A percentile compares a stretch with the other conserved stretches of the same genome.
These are phyloP conservation scores for Lipomyces anomalus DNA, from an alignment of 805 yeast genomes.

Conservation along the genomic window DNA sequence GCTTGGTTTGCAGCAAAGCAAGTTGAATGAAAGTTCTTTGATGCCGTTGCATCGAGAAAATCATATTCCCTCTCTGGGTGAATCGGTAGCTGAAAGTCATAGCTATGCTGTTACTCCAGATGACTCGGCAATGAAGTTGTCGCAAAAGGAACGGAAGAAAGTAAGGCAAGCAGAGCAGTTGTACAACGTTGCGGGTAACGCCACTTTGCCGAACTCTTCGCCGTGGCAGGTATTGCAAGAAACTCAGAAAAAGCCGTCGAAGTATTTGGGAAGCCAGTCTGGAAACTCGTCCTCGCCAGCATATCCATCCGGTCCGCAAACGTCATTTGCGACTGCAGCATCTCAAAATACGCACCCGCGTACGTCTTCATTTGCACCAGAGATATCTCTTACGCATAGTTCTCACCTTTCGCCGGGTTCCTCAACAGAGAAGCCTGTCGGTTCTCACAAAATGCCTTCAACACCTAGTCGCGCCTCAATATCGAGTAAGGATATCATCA, in stretches of 20 bases:
- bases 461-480: too few relatives aligned
- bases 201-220: background rate
- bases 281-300: constrained; percentile 6
- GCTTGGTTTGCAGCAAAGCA: constrained; percentile 9
- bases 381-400: too few relatives aligned
- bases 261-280: background rate
- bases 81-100: background rate
- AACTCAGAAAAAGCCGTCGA: background rate
- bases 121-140: constrained; percentile 39
- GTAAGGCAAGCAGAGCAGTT: constrained; percentile 31
- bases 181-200: background rate
- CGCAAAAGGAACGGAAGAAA: constrained; percentile 57
- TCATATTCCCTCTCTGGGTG: background rate
- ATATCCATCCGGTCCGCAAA: constrained; percentile 18
- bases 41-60: background rate
- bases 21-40: background rate
- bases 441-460: too few relatives aligned
- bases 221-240: background rate
- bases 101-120: constrained; percentile 6
- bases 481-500: too few relatives aligned
- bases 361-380: background rate
- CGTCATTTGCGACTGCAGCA: constrained; percentile 24
- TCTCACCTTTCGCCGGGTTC: too few relatives aligned
- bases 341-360: background rate
- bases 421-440: too few relatives aligned